Conservation (phyloP, 169 alveolate species). For the Plasmodium fragile region DNA sequence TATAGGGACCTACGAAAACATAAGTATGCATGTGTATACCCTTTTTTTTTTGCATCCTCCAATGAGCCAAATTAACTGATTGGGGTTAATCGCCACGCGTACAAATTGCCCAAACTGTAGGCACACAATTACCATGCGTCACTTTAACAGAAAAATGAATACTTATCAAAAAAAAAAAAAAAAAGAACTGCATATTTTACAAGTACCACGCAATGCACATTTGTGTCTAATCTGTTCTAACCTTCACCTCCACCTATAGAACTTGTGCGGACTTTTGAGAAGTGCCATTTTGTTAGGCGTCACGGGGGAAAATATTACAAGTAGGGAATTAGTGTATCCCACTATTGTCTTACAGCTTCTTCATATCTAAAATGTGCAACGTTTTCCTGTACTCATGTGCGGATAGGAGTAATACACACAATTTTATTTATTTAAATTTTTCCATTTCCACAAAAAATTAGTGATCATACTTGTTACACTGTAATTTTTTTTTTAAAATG, state of each 20-base stretch:
- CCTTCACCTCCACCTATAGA: neutral
- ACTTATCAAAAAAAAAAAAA: neutral
- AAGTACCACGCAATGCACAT: neutral
- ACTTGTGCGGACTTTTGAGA: neutral
- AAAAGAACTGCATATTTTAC: neutral
- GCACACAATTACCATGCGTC: neutral
- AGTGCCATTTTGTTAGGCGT: neutral
- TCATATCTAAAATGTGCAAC: neutral
- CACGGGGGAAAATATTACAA: neutral
- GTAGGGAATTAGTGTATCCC: neutral
- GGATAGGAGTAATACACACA: neutral
- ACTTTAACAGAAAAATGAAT: neutral
- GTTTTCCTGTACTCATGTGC: neutral
- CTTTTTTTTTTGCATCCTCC: neutral
- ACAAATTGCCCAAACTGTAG: neutral
- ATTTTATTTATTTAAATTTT: neutral
- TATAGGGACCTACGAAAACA: neutral
- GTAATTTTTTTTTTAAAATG: neutral
- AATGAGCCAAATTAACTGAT: neutral
- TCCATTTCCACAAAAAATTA: neutral
- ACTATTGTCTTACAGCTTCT: neutral
- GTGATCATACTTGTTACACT: neutral
- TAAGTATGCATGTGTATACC: neutral
- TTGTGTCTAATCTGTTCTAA: neutral
- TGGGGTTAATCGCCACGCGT: neutral